Percentiles rank a stretch among this genome's conserved stretches.
These are phyloP conservation scores for Senecio squalidus DNA, from an alignment of 140 eudicot species.

Conservation along the genomic window DNA sequence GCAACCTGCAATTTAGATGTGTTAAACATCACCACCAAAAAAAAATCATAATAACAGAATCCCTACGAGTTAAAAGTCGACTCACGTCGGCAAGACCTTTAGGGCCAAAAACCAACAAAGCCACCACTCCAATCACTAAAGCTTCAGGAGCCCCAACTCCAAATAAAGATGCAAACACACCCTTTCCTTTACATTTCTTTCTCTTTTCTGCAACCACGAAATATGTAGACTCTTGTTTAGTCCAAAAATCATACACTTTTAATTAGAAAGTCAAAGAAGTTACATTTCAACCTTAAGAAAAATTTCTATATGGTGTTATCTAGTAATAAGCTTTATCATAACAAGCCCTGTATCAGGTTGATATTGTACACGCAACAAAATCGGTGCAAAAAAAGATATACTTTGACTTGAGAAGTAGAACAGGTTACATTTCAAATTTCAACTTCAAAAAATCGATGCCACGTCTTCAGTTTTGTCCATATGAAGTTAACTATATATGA, in stretches of 20 bases:
- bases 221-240: not conserved
- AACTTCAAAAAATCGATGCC: too few relatives aligned
- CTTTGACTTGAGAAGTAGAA: too few relatives aligned
- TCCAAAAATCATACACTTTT: conserved; percentile 2
- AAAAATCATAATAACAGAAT: too few relatives aligned
- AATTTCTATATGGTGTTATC: too few relatives aligned
- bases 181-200: conserved; percentile 47
- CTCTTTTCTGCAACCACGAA: conserved; percentile 47
- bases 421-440: too few relatives aligned
- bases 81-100: conserved; percentile 98
- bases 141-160: conserved; percentile 99
- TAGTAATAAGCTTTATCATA: too few relatives aligned
- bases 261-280: not conserved
- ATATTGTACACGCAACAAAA: too few relatives aligned
- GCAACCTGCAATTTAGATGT: conserved; percentile 58
- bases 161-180: conserved; percentile 82
- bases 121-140: conserved; percentile 92
- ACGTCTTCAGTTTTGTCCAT: too few relatives aligned
- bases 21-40: conserved; percentile 6
- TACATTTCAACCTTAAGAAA: too few relatives aligned
- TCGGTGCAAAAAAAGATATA: too few relatives aligned
- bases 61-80: conserved; percentile 5
- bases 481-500: not conserved
- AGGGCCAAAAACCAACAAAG: conserved; percentile 94
- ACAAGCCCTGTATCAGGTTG: too few relatives aligned